These are phyloP conservation scores for Carex cristatella DNA, from an alignment of 176 grass and related monocot genomes.

Conservation along the genomic window DNA sequence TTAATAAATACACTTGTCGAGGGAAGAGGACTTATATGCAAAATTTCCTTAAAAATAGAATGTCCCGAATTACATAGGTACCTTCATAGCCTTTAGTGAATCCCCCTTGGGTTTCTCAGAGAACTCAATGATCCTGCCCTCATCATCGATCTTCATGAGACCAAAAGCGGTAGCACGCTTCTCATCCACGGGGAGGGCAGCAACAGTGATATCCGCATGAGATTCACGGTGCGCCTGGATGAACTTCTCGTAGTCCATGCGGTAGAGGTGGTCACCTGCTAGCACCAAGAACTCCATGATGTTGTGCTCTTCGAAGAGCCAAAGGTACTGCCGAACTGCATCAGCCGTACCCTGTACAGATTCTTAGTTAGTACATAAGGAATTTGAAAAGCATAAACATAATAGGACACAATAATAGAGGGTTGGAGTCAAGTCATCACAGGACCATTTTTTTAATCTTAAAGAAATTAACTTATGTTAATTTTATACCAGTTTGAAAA, in stretches of 20 bases:
- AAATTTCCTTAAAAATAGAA: not conserved
- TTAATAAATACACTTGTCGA: not conserved
- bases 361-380: not conserved
- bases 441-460: not conserved
- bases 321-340: slow-evolving; percentile 83
- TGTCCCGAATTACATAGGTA: slow-evolving; percentile 15
- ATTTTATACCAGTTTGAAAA: not conserved
- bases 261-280: slow-evolving; percentile 91
- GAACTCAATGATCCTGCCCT: slow-evolving; percentile 85
- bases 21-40: not conserved
- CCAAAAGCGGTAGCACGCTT: slow-evolving; percentile 84
- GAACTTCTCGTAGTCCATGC: slow-evolving; percentile 97
- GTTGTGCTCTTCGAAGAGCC: slow-evolving; percentile 97
- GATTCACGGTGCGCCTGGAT: slow-evolving; percentile 97
- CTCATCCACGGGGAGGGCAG: slow-evolving; percentile 90
- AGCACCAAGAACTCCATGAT: slow-evolving; percentile 88
- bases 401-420: not conserved
- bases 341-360: slow-evolving; percentile 82
- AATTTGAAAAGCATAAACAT: not conserved
- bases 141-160: slow-evolving; percentile 96
- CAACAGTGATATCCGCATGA: slow-evolving; percentile 84
- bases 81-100: slow-evolving; percentile 83
- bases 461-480: not conserved
- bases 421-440: not conserved
- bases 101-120: slow-evolving; percentile 97